Evolutionary conservation across 306 rosid genomes (phyloP).

Genomic region (Cucumis sativus): DNA sequence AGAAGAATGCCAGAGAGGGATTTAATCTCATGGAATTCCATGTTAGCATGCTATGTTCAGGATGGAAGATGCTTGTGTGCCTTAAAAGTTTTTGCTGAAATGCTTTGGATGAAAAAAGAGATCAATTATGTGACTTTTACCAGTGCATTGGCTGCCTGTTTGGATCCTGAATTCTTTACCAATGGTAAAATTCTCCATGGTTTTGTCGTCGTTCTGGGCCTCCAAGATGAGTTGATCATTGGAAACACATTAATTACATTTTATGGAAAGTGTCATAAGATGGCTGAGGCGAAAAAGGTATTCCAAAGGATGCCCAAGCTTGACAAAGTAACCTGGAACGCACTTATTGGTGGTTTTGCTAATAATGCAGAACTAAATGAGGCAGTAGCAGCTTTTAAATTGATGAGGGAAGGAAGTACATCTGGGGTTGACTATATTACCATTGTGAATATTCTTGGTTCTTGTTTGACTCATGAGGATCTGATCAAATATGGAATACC

Average conservation of each 20-base stretch:
- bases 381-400: conserved; percentile 44
- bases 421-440: conserved; percentile 52
- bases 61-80: conserved; percentile 35
- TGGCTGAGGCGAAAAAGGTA: conserved; percentile 34
- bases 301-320: conserved; percentile 40
- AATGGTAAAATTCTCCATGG: conserved; percentile 64
- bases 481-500: conserved; percentile 52
- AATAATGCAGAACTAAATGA: conserved; percentile 55
- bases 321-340: conserved; percentile 81
- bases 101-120: conserved; percentile 32
- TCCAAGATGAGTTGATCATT: conserved; percentile 38
- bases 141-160: conserved; percentile 65
- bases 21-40: conserved; percentile 85
- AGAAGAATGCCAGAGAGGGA: conserved; percentile 60
- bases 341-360: conserved; percentile 68
- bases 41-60: conserved; percentile 63
- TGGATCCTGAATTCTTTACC: conserved; percentile 27
- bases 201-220: conserved; percentile 32
- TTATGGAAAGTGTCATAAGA: conserved; percentile 61
- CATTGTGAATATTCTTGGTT: conserved; percentile 49
- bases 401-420: conserved; percentile 49
- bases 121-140: conserved; percentile 55
- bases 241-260: conserved; percentile 71
- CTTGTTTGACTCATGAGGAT: conserved; percentile 33
- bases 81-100: conserved; percentile 37